Conservation (phyloP, 2,329 filamentous ascomycete genomes). For the Chalaropsis thielavioides region DNA sequence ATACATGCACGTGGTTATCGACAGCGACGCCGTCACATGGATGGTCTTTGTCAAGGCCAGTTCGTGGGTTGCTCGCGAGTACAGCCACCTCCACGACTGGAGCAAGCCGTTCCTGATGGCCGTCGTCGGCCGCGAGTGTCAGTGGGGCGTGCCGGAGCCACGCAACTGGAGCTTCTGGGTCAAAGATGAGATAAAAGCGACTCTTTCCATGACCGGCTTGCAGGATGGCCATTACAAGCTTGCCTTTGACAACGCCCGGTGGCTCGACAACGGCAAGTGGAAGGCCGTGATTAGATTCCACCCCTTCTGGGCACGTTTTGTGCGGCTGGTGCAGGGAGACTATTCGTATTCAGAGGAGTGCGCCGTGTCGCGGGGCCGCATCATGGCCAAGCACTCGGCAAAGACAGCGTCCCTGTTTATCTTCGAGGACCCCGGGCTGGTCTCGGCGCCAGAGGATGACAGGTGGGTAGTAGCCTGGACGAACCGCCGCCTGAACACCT, state of each 20-base stretch:
- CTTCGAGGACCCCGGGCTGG: slow-evolving; percentile 16
- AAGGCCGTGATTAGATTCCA: slow-evolving; percentile 9
- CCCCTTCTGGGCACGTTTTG: slow-evolving; percentile 5
- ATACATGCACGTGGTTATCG: slow-evolving; percentile 16
- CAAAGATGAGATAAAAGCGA: slow-evolving; percentile 2
- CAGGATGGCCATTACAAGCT: slow-evolving; percentile 5
- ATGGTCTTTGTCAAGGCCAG: slow-evolving; percentile 14
- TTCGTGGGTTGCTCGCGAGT: neutral
- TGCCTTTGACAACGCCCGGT: neutral
- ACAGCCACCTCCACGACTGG: slow-evolving; percentile 3
- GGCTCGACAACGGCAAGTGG: slow-evolving; percentile 8
- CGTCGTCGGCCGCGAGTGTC: neutral
- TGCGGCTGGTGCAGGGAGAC: neutral
- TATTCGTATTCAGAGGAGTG: slow-evolving; percentile 14
- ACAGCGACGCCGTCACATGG: slow-evolving; percentile 15
- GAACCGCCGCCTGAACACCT: slow-evolving; percentile 15
- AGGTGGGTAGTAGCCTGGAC: slow-evolving; percentile 12
- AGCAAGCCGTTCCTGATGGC: slow-evolving; percentile 9
- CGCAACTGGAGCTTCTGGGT: slow-evolving; percentile 12
- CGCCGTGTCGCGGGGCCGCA: slow-evolving; percentile 10
- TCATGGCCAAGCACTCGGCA: slow-evolving; percentile 6
- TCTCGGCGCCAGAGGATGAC: slow-evolving; percentile 13
- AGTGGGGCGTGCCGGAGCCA: neutral
- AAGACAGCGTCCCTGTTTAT: slow-evolving; percentile 7
- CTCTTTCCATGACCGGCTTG: slow-evolving; percentile 3